Evolutionary conservation across 306 rosid genomes (phyloP), one percentile per base, ranked within the genome.

Genomic region (Comarum palustre): DNA sequence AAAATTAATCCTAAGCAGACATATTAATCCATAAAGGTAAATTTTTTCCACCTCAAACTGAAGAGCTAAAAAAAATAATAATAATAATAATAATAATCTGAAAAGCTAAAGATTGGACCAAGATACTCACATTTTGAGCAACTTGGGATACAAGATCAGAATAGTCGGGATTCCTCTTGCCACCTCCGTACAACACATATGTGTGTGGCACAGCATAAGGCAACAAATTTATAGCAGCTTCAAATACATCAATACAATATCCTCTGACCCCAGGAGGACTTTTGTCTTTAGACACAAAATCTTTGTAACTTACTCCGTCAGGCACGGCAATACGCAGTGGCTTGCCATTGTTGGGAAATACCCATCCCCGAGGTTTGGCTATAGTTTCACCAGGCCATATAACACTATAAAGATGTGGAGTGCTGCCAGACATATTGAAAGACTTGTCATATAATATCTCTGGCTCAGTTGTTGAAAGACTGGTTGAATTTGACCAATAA

Each of bases 261-360:
- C 98, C 98, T 80, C 42, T 84, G n/a, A 80, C 95, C 73, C 96
- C 90, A 5, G 84, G 86, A 46, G 88, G 92, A 34, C 69, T 69
- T 22, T 80, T 87, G 82, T 77, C 90, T 79, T 84, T 92, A 50
- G 87, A n/a, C 54, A 81, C 86, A 83, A 87, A 87, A 8, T 87
- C 87, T 68, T 77, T 25, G 86, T 84, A 92, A 80, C 82, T 77
- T 52, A 88, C 80, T 70, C 98, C 82, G 74, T 90, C 41, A 8
- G 96, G 98, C 52, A 92, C 96, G 17, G 77, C 96, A 68, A 92
- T 88, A 58, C 87, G 85, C n/a, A 92, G 87, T 14, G 92, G 91
- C 80, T 74, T 86, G 16, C 98, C 98, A 71, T 90, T 92, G 84
- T 90, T 84, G 36, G 98, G 98, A 69, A 92, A 92, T 29, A 92